Conservation (phyloP, 495 filamentous ascomycete genomes). For the Rostrohypoxylon terebratum region DNA sequence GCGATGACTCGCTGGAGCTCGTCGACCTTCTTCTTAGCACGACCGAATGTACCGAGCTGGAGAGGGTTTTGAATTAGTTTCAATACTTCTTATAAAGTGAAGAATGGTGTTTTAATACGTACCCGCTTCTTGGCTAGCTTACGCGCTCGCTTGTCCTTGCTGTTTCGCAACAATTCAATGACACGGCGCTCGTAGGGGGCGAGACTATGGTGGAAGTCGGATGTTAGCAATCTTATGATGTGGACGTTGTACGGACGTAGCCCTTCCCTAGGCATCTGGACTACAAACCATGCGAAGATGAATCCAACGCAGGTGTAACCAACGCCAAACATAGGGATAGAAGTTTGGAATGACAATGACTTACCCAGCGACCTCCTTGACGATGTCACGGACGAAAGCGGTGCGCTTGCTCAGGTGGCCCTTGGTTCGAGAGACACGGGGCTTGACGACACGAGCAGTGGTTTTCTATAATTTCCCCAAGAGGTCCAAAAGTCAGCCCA, state of each 20-base stretch:
- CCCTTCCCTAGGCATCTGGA: not conserved
- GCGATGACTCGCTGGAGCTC: slow-evolving; percentile 97
- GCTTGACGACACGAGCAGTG: slow-evolving; percentile 85
- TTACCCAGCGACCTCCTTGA: slow-evolving; percentile 93
- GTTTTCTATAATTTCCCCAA: slow-evolving; percentile 77
- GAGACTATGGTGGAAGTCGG: slow-evolving; percentile 65
- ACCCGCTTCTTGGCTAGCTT: slow-evolving; percentile 99
- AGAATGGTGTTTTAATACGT: slow-evolving; percentile 51
- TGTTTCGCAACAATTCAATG: slow-evolving; percentile 97
- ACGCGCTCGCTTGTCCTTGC: slow-evolving; percentile 98
- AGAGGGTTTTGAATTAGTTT: slow-evolving; percentile 28
- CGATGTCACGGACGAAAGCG: slow-evolving; percentile 84
- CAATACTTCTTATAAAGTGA: not conserved
- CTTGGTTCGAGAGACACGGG: slow-evolving; percentile 87
- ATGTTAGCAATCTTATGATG: slow-evolving; percentile 31
- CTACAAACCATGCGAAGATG: not conserved
- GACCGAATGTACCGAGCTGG: slow-evolving; percentile 94
- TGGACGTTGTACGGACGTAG: not conserved
- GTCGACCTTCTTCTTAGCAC: slow-evolving; percentile 99
- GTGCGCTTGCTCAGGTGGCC: slow-evolving; percentile 93
- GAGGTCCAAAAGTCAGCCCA: slow-evolving; percentile 61
- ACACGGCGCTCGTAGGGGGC: slow-evolving; percentile 98
- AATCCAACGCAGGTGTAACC: not conserved
- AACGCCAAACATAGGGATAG: slow-evolving; percentile 4
- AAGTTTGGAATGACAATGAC: slow-evolving; percentile 40